Percentiles rank a stretch among this genome's conserved stretches.
phyloP scores from a whole-genome alignment of 257 asterid species.

The Fraxinus excelsior region DNA sequence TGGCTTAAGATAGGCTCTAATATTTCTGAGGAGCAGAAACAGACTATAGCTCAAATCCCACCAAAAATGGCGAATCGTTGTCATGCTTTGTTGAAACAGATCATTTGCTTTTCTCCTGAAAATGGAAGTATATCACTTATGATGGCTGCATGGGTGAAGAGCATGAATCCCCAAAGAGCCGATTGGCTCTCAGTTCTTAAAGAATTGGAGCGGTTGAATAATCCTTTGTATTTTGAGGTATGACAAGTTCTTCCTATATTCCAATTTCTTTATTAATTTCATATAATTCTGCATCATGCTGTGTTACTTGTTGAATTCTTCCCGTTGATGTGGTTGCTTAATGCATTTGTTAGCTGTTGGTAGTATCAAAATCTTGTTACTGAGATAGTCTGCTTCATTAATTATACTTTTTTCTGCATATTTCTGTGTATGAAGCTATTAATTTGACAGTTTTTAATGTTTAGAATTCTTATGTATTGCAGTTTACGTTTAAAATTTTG shows the following conservation, averaged over 20 bases:
- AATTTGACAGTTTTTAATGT: neutral
- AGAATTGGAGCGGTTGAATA: constrained; percentile 64
- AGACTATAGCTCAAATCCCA: constrained; percentile 52
- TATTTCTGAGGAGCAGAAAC: constrained; percentile 58
- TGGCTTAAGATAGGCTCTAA: constrained; percentile 48
- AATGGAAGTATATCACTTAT: constrained; percentile 49
- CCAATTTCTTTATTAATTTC: neutral
- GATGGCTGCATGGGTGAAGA: constrained; percentile 82
- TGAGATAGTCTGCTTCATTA: neutral
- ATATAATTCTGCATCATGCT: neutral
- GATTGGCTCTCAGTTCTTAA: constrained; percentile 86
- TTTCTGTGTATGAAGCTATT: neutral
- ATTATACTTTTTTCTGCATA: neutral
- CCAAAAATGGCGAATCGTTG: constrained; percentile 72
- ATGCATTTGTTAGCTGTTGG: constrained; percentile 1
- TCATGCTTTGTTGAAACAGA: constrained; percentile 58
- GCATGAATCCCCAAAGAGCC: constrained; percentile 72
- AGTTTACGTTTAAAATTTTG: constrained; percentile 13
- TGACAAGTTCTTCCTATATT: neutral
- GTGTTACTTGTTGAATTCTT: neutral
- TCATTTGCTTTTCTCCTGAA: constrained; percentile 61
- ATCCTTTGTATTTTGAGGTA: constrained; percentile 76
- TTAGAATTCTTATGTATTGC: constrained; percentile 3
- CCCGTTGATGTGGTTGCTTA: neutral
- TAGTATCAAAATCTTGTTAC: no score